Evolutionary conservation across 768 basidiomycete genomes (phyloP).

Genomic region (Piloderma croceum): DNA sequence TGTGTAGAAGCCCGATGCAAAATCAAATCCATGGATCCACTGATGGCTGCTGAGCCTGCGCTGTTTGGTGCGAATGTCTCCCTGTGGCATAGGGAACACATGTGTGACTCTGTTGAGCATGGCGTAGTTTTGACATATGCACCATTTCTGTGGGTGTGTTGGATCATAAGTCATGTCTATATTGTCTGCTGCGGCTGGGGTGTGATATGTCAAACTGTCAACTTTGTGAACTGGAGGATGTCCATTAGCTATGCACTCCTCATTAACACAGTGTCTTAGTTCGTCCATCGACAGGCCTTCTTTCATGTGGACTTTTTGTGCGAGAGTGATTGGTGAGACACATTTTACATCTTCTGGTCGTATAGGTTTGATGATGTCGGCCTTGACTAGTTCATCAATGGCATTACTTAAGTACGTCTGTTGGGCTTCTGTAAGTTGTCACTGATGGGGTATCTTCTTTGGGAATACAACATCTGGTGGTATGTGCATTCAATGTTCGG

Average conservation of each 20-base stretch:
- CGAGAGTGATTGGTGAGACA: slow-evolving; percentile 27
- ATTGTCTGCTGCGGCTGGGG: too few relatives aligned
- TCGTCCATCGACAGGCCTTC: slow-evolving; percentile 27
- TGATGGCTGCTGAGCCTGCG: too few relatives aligned
- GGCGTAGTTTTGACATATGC: slow-evolving; percentile 35
- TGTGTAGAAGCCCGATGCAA: too few relatives aligned
- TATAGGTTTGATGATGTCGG: slow-evolving; percentile 29
- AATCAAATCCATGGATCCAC: slow-evolving; percentile 32
- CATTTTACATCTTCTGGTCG: slow-evolving; percentile 30
- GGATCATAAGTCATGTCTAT: too few relatives aligned
- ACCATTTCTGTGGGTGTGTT: slow-evolving; percentile 28
- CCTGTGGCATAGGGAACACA: too few relatives aligned
- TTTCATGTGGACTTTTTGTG: slow-evolving; percentile 26
- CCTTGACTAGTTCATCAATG: slow-evolving; percentile 29
- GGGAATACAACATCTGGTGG: slow-evolving; percentile 23
- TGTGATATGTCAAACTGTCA: slow-evolving; percentile 20
- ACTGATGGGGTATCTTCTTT: slow-evolving; percentile 18
- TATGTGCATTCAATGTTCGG: slow-evolving; percentile 30
- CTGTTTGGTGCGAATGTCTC: too few relatives aligned
- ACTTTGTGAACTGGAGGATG: too few relatives aligned
- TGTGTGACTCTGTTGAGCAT: too few relatives aligned
- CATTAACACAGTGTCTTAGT: too few relatives aligned
- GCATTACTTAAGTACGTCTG: slow-evolving; percentile 22
- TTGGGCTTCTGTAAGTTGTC: slow-evolving; percentile 30
- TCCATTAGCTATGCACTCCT: too few relatives aligned